Conservation (phyloP, 2,329 filamentous ascomycete genomes). For the Colletotrichum sp. region DNA sequence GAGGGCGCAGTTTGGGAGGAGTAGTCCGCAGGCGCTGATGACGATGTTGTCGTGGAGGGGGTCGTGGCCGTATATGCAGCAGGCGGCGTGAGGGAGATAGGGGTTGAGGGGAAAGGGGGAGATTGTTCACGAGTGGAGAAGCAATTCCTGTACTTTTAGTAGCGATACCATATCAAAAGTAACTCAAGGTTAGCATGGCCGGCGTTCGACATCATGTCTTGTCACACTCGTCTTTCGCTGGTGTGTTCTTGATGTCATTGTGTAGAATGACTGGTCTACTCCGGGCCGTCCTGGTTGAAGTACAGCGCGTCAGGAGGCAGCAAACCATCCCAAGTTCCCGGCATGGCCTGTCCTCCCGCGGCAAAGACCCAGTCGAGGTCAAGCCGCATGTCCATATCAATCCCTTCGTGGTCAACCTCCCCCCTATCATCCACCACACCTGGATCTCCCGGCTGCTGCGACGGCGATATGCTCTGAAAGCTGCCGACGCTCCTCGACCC, state of each 20-base stretch:
- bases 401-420: background rate
- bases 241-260: background rate
- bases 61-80: background rate
- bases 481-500: background rate
- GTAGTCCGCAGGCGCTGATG: background rate
- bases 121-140: background rate
- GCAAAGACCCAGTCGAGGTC: conserved; percentile 13
- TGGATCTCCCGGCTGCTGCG: background rate
- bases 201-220: background rate
- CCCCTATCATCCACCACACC: background rate
- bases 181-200: background rate
- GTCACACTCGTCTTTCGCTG: background rate
- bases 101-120: background rate
- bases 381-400: conserved; percentile 6
- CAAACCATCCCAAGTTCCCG: background rate
- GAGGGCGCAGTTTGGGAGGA: background rate
- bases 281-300: background rate
- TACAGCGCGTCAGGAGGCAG: background rate
- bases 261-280: background rate
- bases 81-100: background rate
- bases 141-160: background rate
- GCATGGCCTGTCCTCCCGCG: background rate
- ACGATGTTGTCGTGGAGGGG: background rate
- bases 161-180: background rate
- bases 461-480: background rate